Percentiles rank a stretch among this genome's conserved stretches.
Evolutionary conservation across 2,329 filamentous ascomycete genomes (phyloP).

Genomic region (Aspergillus oerlinghausenensis): DNA sequence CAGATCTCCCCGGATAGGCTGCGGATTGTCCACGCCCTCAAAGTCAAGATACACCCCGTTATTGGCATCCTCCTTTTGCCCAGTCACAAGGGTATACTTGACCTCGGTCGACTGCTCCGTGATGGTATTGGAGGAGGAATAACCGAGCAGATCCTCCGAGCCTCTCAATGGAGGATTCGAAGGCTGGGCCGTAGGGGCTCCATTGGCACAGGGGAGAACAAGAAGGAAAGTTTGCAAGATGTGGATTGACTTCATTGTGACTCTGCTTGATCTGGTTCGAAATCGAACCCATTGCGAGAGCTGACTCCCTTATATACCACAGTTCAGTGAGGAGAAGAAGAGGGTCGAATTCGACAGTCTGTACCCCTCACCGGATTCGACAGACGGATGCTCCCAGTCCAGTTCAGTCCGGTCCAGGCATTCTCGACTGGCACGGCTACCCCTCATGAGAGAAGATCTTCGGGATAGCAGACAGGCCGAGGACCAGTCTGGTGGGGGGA

Average conservation of each 20-base stretch:
- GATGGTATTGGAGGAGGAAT: conserved; percentile 34
- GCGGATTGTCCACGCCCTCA: conserved; percentile 47
- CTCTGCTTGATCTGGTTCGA: too few relatives aligned
- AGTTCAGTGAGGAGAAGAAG: neutral
- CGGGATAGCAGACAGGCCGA: neutral
- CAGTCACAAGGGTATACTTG: conserved; percentile 43
- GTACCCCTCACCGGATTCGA: neutral
- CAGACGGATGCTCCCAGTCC: neutral
- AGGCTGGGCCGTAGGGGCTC: conserved; percentile 11
- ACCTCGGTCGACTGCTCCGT: conserved; percentile 34
- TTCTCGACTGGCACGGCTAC: neutral
- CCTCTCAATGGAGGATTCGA: conserved; percentile 28
- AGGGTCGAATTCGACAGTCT: too few relatives aligned
- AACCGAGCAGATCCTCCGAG: conserved; percentile 33
- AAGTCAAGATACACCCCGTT: conserved; percentile 54
- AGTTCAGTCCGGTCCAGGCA: too few relatives aligned
- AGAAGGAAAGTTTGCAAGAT: neutral
- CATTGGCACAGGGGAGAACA: conserved; percentile 15
- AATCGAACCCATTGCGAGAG: neutral
- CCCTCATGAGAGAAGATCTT: neutral
- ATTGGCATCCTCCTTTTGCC: conserved; percentile 48
- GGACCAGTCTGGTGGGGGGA: neutral
- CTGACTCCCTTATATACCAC: neutral
- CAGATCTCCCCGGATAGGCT: conserved; percentile 51
- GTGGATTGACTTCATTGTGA: neutral